These are phyloP conservation scores for Globisporangium alternatum DNA, from an alignment of 352 stramenopile genomes.

Conservation along the genomic window DNA sequence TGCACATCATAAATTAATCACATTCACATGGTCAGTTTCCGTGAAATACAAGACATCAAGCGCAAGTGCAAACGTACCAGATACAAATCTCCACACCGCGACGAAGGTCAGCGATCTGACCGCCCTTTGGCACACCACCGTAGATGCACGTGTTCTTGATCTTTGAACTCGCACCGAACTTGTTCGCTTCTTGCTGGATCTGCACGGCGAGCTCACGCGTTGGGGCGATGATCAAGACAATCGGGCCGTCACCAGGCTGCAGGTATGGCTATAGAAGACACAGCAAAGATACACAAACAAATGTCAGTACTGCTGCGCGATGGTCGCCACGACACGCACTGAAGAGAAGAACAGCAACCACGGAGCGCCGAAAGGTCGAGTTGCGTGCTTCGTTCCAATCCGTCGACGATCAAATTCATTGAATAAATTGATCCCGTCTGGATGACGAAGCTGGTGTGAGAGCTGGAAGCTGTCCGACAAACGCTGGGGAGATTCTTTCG, in stretches of 20 bases:
- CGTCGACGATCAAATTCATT: conserved; percentile 10
- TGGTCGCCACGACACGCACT: background rate
- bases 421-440: conserved; percentile 11
- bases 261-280: conserved; percentile 66
- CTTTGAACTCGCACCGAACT: conserved; percentile 96
- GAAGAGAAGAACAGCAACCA: conserved; percentile 33
- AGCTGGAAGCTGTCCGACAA: conserved; percentile 13
- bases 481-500: conserved; percentile 12
- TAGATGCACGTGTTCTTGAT: conserved; percentile 99
- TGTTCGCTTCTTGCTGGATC: conserved; percentile 99
- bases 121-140: conserved; percentile 95
- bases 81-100: conserved; percentile 85
- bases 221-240: conserved; percentile 97
- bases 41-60: background rate
- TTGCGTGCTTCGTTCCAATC: conserved; percentile 31
- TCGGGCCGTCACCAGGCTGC: conserved; percentile 98
- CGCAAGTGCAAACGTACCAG: conserved; percentile 33
- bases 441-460: conserved; percentile 15
- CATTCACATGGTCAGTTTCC: background rate
- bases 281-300: conserved; percentile 22
- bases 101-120: conserved; percentile 85
- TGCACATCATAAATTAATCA: conserved; percentile 16
- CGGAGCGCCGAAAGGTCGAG: conserved; percentile 40
- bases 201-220: conserved; percentile 99
- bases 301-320: conserved; percentile 32